Conservation (phyloP, 768 basidiomycete species). For the Collybia nuda region DNA sequence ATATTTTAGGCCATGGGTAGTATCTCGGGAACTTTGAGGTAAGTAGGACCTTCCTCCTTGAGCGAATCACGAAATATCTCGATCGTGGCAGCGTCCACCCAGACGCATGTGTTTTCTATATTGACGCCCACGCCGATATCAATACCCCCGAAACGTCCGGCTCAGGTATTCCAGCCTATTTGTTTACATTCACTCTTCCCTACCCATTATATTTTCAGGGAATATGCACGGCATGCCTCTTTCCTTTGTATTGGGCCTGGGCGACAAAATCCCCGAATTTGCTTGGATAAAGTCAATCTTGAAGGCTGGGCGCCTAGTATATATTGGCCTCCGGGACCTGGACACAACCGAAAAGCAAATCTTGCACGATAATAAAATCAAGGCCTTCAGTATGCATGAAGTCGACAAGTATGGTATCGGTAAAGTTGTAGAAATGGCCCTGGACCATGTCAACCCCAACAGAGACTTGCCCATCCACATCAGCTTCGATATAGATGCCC, state of each 20-base stretch:
- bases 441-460: conserved; percentile 89
- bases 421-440: conserved; percentile 92
- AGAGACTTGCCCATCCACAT: conserved; percentile 87
- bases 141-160: conserved; percentile 87
- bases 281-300: conserved; percentile 62
- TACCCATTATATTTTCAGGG: conserved; percentile 38
- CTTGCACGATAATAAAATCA: conserved; percentile 77
- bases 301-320: conserved; percentile 76
- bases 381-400: conserved; percentile 91
- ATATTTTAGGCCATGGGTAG: conserved; percentile 74
- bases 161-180: conserved; percentile 45
- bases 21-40: conserved; percentile 85
- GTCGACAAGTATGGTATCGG: conserved; percentile 91
- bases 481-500: conserved; percentile 94
- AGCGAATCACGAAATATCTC: neutral
- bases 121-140: conserved; percentile 97
- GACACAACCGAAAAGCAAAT: conserved; percentile 88
- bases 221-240: conserved; percentile 99
- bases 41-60: neutral
- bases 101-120: conserved; percentile 88
- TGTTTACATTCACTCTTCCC: neutral
- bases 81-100: conserved; percentile 54
- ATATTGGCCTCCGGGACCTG: conserved; percentile 94
- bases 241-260: conserved; percentile 81
- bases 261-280: conserved; percentile 38